phyloP scores from a whole-genome alignment of 228 moss, liverwort and hornwort genomes.

The Sphagnum magellanicum region DNA sequence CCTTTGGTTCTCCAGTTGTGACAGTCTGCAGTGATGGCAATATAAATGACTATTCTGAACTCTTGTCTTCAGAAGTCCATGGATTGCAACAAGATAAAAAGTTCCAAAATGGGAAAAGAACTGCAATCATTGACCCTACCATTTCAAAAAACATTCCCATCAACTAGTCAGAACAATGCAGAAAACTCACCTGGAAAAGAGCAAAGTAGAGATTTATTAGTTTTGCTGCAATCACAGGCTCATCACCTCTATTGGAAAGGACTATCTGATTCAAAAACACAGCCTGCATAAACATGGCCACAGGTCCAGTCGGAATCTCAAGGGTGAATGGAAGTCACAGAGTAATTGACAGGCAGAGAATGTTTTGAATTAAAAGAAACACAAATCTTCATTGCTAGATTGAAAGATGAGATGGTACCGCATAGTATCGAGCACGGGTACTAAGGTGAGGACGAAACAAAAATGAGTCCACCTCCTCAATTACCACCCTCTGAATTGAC shows the following conservation, averaged over 20 bases:
- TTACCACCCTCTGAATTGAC: slow-evolving; percentile 57
- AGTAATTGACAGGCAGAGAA: not conserved
- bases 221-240: slow-evolving; percentile 75
- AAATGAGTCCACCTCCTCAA: slow-evolving; percentile 88
- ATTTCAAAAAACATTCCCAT: not conserved
- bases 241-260: slow-evolving; percentile 67
- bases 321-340: not conserved
- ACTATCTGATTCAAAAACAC: slow-evolving; percentile 92
- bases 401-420: slow-evolving; percentile 29
- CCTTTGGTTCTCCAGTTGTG: slow-evolving; percentile 48
- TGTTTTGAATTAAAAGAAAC: no score
- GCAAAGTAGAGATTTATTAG: slow-evolving; percentile 90
- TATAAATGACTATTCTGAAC: no score
- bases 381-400: no score
- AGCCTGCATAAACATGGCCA: slow-evolving; percentile 45
- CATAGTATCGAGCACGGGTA: slow-evolving; percentile 88
- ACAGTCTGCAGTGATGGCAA: slow-evolving; percentile 45
- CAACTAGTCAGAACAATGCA: no score
- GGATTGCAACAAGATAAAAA: no score
- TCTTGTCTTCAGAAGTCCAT: no score
- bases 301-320: not conserved
- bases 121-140: not conserved
- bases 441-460: slow-evolving; percentile 90
- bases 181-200: slow-evolving; percentile 69
- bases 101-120: not conserved